phyloP scores from a whole-genome alignment of 495 filamentous ascomycete genomes.

The Aspergillus cavernicola region DNA sequence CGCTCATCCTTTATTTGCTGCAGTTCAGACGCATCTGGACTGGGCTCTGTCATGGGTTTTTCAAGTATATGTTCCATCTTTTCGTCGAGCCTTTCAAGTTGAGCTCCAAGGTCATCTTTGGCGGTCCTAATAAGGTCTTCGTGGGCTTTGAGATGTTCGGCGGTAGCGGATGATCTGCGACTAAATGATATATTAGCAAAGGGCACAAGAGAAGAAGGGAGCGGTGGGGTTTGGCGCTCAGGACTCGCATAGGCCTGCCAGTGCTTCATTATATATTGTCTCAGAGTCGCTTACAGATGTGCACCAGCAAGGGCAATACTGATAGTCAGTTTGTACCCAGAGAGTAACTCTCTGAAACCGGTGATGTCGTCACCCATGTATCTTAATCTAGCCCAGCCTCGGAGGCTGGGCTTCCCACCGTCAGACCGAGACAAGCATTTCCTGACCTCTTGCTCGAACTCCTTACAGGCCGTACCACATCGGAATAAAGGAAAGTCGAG shows the following conservation, averaged over 20 bases:
- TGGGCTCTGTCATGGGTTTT: slow-evolving; percentile 7
- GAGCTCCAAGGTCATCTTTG: slow-evolving; percentile 36
- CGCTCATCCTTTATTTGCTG: slow-evolving; percentile 36
- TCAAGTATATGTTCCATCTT: slow-evolving; percentile 26
- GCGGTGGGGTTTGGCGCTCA: too few species aligned
- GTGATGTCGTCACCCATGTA: slow-evolving; percentile 30
- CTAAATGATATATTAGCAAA: slow-evolving; percentile 12
- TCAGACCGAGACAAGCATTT: slow-evolving; percentile 20
- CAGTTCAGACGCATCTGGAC: slow-evolving; percentile 27
- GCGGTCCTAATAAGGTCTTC: slow-evolving; percentile 33
- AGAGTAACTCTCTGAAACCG: slow-evolving; percentile 28
- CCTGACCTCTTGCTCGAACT: slow-evolving; percentile 23
- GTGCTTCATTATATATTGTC: too few species aligned
- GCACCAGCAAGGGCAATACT: slow-evolving; percentile 36
- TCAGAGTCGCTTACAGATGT: too few species aligned
- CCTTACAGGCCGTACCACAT: slow-evolving; percentile 26
- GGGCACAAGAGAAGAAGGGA: slow-evolving; percentile 7
- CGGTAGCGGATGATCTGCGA: slow-evolving; percentile 25
- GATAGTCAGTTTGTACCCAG: slow-evolving; percentile 41
- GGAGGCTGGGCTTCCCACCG: slow-evolving; percentile 18
- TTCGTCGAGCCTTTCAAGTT: slow-evolving; percentile 32
- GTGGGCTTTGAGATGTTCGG: slow-evolving; percentile 28
- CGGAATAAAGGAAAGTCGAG: slow-evolving; percentile 24
- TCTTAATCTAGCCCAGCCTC: slow-evolving; percentile 28
- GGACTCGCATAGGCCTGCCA: too few species aligned